Conservation (phyloP, 2,329 filamentous ascomycete species). For the Stachybotrys elegans region DNA sequence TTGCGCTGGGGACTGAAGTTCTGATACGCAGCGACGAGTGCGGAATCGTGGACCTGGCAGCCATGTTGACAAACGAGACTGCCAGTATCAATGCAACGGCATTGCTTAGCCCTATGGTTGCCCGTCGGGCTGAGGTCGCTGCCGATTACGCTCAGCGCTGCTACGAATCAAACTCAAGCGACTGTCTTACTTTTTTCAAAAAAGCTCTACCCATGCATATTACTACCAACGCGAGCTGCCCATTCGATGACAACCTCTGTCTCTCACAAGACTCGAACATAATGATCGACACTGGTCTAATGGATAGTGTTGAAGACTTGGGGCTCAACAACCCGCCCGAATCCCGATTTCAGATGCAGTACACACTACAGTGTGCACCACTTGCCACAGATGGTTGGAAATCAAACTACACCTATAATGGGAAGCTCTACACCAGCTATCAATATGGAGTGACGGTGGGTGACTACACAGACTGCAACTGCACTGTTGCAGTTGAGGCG, state of each 20-base stretch:
- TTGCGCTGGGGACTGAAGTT: neutral
- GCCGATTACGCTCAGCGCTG: neutral
- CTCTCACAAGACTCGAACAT: neutral
- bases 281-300: neutral
- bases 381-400: neutral
- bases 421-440: neutral
- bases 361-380: neutral
- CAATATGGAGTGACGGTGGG: neutral
- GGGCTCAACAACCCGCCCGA: neutral
- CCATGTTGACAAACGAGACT: too few species aligned
- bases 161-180: neutral
- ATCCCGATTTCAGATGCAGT: neutral
- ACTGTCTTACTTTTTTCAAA: neutral
- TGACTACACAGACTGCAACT: neutral
- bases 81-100: neutral
- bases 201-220: neutral
- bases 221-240: neutral
- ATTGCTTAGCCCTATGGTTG: neutral
- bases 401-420: neutral
- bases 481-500: neutral
- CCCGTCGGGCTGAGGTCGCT: neutral
- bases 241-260: neutral
- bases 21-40: neutral
- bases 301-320: neutral
- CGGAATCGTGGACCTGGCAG: neutral